phyloP scores from a whole-genome alignment of 768 basidiomycete species.

The Leucocoprinus sp. region DNA sequence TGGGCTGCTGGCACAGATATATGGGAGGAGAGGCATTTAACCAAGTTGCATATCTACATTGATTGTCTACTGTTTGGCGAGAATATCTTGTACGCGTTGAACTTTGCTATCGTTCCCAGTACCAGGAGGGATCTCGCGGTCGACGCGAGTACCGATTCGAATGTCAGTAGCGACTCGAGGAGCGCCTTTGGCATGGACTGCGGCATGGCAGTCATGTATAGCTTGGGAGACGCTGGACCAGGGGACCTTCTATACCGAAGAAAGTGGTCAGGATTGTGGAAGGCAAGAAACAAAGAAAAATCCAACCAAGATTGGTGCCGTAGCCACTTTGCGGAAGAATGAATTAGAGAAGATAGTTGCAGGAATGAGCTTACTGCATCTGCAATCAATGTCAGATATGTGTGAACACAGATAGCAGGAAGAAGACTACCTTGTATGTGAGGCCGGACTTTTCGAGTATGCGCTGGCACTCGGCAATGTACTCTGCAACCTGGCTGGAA shows the following conservation, averaged over 20 bases:
- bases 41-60: too few species aligned
- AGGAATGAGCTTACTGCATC: constrained; percentile 54
- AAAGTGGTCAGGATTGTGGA: neutral
- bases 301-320: constrained; percentile 76
- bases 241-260: constrained; percentile 54
- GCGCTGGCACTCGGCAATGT: constrained; percentile 76
- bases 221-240: constrained; percentile 80
- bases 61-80: constrained; percentile 27
- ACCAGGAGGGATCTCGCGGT: constrained; percentile 54
- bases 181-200: constrained; percentile 70
- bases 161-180: constrained; percentile 86
- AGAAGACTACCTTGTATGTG: constrained; percentile 59
- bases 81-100: constrained; percentile 70
- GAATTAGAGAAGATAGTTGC: neutral
- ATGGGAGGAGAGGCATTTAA: constrained; percentile 56
- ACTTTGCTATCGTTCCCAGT: constrained; percentile 78
- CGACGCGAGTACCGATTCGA: constrained; percentile 84
- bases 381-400: constrained; percentile 10
- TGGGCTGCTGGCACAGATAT: constrained; percentile 82
- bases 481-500: constrained; percentile 54
- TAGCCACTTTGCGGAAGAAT: constrained; percentile 54
- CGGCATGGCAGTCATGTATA: constrained; percentile 87
- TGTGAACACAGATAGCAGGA: neutral
- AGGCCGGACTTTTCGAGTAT: constrained; percentile 80
- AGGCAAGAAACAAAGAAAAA: neutral